phyloP scores from a whole-genome alignment of 2,329 filamentous ascomycete species.

The Alternaria ventricosa region DNA sequence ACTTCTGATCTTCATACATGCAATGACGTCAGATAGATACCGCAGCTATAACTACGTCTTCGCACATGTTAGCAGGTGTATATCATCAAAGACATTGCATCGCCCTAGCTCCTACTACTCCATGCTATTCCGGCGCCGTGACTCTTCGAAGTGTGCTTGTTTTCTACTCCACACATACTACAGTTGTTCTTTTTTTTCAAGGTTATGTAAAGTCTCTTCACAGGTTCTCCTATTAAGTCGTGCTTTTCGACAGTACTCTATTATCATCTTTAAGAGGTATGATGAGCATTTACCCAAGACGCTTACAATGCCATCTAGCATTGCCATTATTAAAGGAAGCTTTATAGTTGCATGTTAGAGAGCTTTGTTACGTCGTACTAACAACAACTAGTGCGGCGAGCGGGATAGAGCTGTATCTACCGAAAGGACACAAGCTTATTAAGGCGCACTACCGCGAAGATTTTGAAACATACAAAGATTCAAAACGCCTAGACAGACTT shows the following conservation, averaged over 20 bases:
- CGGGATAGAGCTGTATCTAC: neutral
- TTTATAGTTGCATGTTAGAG: neutral
- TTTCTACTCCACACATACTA: neutral
- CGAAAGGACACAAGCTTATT: neutral
- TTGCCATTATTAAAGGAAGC: neutral
- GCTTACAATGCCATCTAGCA: neutral
- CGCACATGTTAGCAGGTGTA: neutral
- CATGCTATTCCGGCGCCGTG: neutral
- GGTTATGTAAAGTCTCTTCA: neutral
- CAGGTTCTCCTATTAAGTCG: neutral
- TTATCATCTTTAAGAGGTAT: neutral
- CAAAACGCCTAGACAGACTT: neutral
- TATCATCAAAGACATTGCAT: neutral
- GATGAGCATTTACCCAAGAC: neutral
- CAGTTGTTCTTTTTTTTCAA: neutral
- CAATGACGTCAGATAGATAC: neutral
- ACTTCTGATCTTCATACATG: conserved; percentile 27
- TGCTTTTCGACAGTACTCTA: neutral
- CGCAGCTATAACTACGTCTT: neutral
- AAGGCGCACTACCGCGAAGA: neutral
- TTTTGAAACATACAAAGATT: neutral
- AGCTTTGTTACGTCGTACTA: neutral
- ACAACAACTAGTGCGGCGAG: neutral
- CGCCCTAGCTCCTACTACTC: neutral
- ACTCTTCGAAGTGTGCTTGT: neutral